Evolutionary conservation across 257 asterid genomes (phyloP).

Genomic region (Nicotiana tomentosiformis): DNA sequence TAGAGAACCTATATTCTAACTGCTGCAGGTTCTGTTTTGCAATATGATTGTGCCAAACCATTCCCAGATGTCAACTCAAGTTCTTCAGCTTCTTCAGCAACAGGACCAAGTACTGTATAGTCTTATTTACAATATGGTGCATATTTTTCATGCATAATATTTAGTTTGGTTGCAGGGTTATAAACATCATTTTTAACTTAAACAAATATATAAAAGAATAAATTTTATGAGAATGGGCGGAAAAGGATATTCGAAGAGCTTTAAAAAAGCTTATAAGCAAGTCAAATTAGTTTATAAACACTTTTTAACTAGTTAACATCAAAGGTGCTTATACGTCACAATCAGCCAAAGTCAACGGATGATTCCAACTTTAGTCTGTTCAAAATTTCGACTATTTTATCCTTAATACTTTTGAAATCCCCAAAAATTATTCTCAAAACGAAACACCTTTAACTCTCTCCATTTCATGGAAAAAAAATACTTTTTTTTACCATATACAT

Average conservation of each 20-base stretch:
- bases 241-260: not conserved
- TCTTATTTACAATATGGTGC: no score
- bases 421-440: not conserved
- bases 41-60: not conserved
- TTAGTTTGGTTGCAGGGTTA: no score
- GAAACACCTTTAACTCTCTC: no score
- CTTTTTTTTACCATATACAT: no score
- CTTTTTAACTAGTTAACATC: no score
- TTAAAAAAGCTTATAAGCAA: not conserved
- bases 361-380: not conserved
- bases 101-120: slow-evolving; percentile 20
- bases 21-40: not conserved
- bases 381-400: no score
- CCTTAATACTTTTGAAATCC: not conserved
- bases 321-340: not conserved
- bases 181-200: not conserved
- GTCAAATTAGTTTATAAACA: not conserved
- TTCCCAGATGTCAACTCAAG: slow-evolving; percentile 3
- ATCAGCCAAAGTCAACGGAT: not conserved
- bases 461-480: no score
- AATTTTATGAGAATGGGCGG: not conserved
- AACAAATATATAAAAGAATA: not conserved
- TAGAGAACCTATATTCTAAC: not conserved
- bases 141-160: no score
- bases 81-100: slow-evolving; percentile 19